Evolutionary conservation across 371 early-diverging fungal genomes (phyloP), one percentile per base, ranked within the genome.

Genomic region (Rhizopus delemar): DNA sequence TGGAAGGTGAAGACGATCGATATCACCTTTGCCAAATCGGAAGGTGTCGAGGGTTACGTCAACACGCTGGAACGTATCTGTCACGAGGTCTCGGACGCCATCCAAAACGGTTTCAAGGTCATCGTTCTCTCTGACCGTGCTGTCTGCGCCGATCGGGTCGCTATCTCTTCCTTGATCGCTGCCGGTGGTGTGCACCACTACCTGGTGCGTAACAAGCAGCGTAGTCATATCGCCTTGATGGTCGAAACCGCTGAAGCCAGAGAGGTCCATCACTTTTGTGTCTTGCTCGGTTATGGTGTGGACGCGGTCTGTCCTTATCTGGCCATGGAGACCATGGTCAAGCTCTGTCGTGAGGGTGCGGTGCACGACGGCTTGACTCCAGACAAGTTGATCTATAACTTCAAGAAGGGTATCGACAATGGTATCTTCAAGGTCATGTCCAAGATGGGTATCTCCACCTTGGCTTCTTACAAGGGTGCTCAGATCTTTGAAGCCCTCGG

Each of bases 381-480:
- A 3, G 83, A 82, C 2, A 75, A 81, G 66, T 66, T 95, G 32
- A 72, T 93, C 53, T 73, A 77, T 66, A 93, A 93, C 74, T 98
- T 86, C 80, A 85, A 86, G 60, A 89, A 91, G 72, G 95, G 93
- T 6, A 71, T 85, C 34, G 91, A 94, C 70, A 92, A 96, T 65
- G 98, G 98, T 67, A 91, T 98, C 68, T 77, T 86, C 53, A 97
- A 98, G 76, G 97, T 97, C 60, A 97, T 97, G 96, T 94, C 96
- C 71, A 98, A 98, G 85, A 98, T 98, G 98, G 98, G 98, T 65
- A 96, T 98, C 54, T 96, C 96, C 15, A 97, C 98, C 9, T 75
- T 98, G 59, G 96, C 96, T 70, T 91, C 91, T 34, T 98, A 98
- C 85, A 97, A 97, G 78, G 98, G 97, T 55, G 97, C 98, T 11